A percentile compares a stretch with the other conserved stretches of the same genome.
Conservation (phyloP, 176 grass and related monocot species). For the bread wheat (Triticum aestivum) region DNA sequence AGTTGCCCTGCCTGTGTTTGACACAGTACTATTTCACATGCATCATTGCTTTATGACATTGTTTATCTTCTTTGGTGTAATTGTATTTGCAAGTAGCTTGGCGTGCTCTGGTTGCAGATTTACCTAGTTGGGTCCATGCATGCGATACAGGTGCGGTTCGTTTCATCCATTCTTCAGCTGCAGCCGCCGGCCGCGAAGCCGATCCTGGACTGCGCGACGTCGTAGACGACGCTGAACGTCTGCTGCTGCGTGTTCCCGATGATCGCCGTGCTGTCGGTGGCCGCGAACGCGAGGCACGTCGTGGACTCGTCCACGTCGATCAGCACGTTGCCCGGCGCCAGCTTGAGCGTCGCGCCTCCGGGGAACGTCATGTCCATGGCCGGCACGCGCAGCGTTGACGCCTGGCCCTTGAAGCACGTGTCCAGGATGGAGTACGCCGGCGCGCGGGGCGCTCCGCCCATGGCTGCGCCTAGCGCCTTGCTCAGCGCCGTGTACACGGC, state of each 20-base stretch:
- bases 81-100: background rate
- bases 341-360: constrained; percentile 49
- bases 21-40: background rate
- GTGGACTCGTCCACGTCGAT: constrained; percentile 65
- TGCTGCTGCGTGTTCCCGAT: constrained; percentile 91
- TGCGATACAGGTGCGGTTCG: background rate
- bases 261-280: constrained; percentile 47
- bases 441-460: constrained; percentile 23
- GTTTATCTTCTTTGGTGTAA: background rate
- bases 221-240: constrained; percentile 71
- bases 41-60: background rate
- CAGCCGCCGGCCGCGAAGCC: constrained; percentile 74
- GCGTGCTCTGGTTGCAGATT: background rate
- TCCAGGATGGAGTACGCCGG: constrained; percentile 58
- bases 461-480: constrained; percentile 50
- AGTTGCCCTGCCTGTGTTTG: background rate
- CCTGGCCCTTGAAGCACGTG: constrained; percentile 68
- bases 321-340: constrained; percentile 46
- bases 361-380: constrained; percentile 51
- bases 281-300: constrained; percentile 73
- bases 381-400: constrained; percentile 38
- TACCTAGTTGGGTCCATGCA: background rate
- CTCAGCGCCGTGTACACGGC: constrained; percentile 67
- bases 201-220: constrained; percentile 56
- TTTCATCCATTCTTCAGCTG: constrained; percentile 35